Evolutionary conservation across 257 asterid genomes (phyloP).

Genomic region (Solanum rostratum): DNA sequence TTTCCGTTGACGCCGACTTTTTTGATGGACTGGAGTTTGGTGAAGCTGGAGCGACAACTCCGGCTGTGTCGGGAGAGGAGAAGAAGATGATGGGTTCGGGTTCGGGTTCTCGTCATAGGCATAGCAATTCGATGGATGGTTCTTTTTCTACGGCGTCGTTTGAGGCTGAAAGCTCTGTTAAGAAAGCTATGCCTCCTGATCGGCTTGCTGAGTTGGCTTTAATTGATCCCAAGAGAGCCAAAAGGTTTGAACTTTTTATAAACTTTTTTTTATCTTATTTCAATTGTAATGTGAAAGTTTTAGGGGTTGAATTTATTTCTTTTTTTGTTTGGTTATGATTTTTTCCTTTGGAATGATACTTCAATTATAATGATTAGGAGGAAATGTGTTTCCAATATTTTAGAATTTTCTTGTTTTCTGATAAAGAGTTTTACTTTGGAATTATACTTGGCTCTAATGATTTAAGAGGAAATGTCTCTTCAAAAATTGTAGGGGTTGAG

Average conservation of each 20-base stretch:
- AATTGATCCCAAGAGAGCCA: conserved; percentile 91
- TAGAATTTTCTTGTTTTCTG: no score
- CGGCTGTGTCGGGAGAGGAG: conserved; percentile 7
- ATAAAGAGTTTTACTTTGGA: background rate
- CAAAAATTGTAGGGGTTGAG: no score
- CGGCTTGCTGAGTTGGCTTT: conserved; percentile 69
- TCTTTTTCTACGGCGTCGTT: conserved; percentile 46
- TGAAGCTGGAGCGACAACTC: background rate
- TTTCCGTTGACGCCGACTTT: conserved; percentile 80
- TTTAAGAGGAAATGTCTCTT: background rate
- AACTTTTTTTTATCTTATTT: background rate
- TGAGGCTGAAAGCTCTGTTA: conserved; percentile 38
- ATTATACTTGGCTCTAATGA: background rate
- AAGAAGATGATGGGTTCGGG: conserved; percentile 6
- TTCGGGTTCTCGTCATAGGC: conserved; percentile 42
- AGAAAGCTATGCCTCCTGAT: conserved; percentile 66
- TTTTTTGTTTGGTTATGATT: background rate
- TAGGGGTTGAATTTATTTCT: background rate
- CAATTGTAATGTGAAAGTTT: background rate
- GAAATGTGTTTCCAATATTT: no score
- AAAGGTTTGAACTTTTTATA: conserved; percentile 43
- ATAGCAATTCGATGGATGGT: conserved; percentile 74
- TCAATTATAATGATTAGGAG: background rate
- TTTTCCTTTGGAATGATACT: background rate
- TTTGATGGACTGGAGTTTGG: conserved; percentile 66